phyloP scores from a whole-genome alignment of 2,329 filamentous ascomycete species.

The Aschersonia sp. region DNA sequence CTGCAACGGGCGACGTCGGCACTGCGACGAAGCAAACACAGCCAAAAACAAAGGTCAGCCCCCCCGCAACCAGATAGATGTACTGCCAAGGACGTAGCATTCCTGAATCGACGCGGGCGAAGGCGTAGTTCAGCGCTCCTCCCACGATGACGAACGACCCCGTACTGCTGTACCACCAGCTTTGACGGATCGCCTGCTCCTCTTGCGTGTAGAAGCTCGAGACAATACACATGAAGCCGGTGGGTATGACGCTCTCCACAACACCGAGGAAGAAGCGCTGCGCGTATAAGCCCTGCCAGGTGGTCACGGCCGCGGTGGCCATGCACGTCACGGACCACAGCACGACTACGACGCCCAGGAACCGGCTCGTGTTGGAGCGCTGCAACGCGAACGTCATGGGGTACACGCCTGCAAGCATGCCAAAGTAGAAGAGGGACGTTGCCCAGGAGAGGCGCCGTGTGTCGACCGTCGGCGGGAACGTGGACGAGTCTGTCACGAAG shows the following conservation, averaged over 20 bases:
- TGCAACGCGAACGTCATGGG: conserved; percentile 60
- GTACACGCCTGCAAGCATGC: conserved; percentile 61
- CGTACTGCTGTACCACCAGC: conserved; percentile 50
- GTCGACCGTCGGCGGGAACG: conserved; percentile 39
- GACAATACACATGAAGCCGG: conserved; percentile 51
- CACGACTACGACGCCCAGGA: conserved; percentile 48
- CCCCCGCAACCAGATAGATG: conserved; percentile 53
- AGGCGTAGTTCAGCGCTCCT: conserved; percentile 51
- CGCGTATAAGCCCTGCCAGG: conserved; percentile 47
- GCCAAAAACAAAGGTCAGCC: conserved; percentile 49
- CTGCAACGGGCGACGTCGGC: conserved; percentile 50
- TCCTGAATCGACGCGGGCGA: conserved; percentile 45
- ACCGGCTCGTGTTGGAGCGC: conserved; percentile 48
- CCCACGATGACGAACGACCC: conserved; percentile 50
- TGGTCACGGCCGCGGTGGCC: conserved; percentile 51
- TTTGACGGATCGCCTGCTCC: conserved; percentile 50
- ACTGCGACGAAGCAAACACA: conserved; percentile 42
- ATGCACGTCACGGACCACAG: conserved; percentile 55
- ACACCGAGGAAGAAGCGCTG: conserved; percentile 53
- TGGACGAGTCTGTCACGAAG: conserved; percentile 28
- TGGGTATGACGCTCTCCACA: conserved; percentile 50
- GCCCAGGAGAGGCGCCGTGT: conserved; percentile 62
- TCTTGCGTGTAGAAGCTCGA: conserved; percentile 48
- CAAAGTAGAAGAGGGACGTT: conserved; percentile 68
- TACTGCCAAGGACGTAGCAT: conserved; percentile 51